These are phyloP conservation scores for Macrolepiota albuminosa DNA, from an alignment of 768 basidiomycete species.

Conservation along the genomic window DNA sequence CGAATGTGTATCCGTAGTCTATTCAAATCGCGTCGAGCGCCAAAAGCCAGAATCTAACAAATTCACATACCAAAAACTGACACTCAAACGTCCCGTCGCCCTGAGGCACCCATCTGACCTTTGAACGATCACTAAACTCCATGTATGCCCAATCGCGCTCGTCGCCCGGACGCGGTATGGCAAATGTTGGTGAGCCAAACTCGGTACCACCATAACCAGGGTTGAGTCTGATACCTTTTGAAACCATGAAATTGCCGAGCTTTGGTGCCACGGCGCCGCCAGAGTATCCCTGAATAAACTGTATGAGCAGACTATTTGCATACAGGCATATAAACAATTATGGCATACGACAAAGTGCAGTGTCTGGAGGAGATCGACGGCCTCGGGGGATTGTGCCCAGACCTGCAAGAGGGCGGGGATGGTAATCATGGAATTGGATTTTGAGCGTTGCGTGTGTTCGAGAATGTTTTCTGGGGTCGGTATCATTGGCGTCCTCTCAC, in stretches of 20 bases:
- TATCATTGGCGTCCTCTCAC: slow-evolving; percentile 22
- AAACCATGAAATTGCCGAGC: slow-evolving; percentile 24
- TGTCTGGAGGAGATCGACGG: slow-evolving; percentile 20
- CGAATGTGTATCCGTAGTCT: slow-evolving; percentile 24
- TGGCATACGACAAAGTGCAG: slow-evolving; percentile 25
- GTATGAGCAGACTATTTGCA: background rate
- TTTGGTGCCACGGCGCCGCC: slow-evolving; percentile 29
- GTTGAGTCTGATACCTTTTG: slow-evolving; percentile 23
- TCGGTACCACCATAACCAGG: slow-evolving; percentile 28
- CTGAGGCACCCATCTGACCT: slow-evolving; percentile 29
- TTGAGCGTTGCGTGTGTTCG: slow-evolving; percentile 16
- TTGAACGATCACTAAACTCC: slow-evolving; percentile 19
- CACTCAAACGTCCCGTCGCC: slow-evolving; percentile 33
- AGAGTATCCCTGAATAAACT: slow-evolving; percentile 17
- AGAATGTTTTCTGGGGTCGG: slow-evolving; percentile 33
- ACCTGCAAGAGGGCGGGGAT: slow-evolving; percentile 27
- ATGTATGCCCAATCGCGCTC: slow-evolving; percentile 28
- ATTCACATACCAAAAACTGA: slow-evolving; percentile 29
- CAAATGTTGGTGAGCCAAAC: slow-evolving; percentile 17
- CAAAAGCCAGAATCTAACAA: background rate
- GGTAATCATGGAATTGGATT: slow-evolving; percentile 19
- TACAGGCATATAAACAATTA: background rate
- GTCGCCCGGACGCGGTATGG: slow-evolving; percentile 15
- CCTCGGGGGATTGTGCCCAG: slow-evolving; percentile 21
- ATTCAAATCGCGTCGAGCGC: background rate